Percentiles rank a stretch among this genome's conserved stretches.
Evolutionary conservation across 2,329 filamentous ascomycete genomes (phyloP).

Genomic region (Parascedosporium putredinis): DNA sequence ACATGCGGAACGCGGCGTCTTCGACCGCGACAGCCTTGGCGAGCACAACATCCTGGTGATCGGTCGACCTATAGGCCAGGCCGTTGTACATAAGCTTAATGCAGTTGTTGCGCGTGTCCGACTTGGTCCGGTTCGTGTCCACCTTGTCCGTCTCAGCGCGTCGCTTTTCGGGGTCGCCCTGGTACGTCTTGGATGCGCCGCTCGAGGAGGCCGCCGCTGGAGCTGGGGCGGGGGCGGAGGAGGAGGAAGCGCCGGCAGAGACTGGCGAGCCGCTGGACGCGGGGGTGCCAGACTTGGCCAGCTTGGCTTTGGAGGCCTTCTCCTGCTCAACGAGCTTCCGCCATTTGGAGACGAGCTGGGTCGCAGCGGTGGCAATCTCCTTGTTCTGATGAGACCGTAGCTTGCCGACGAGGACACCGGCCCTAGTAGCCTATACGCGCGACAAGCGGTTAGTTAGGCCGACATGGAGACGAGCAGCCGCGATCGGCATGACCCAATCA

Average conservation of each 20-base stretch:
- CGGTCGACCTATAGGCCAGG: slow-evolving; percentile 59
- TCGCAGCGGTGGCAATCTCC: slow-evolving; percentile 66
- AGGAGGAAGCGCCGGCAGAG: slow-evolving; percentile 32
- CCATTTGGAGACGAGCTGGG: slow-evolving; percentile 82
- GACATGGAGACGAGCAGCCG: too few species aligned
- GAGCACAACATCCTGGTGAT: slow-evolving; percentile 61
- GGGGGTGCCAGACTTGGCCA: slow-evolving; percentile 30
- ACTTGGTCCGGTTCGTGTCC: slow-evolving; percentile 64
- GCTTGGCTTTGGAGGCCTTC: slow-evolving; percentile 38
- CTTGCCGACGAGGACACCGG: slow-evolving; percentile 82
- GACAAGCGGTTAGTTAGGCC: too few species aligned
- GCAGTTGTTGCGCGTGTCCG: slow-evolving; percentile 67
- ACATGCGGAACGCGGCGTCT: slow-evolving; percentile 58
- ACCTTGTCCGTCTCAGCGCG: slow-evolving; percentile 74
- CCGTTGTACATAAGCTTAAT: slow-evolving; percentile 92
- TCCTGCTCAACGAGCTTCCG: slow-evolving; percentile 64
- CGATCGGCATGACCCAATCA: too few species aligned
- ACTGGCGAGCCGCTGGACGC: slow-evolving; percentile 30
- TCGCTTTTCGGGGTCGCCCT: slow-evolving; percentile 65
- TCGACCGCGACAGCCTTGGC: slow-evolving; percentile 75
- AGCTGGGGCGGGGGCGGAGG: slow-evolving; percentile 11
- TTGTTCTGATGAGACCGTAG: slow-evolving; percentile 67
- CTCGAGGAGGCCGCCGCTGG: slow-evolving; percentile 15
- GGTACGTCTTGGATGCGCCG: slow-evolving; percentile 33
- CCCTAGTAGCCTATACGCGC: slow-evolving; percentile 58